A percentile compares a stretch with the other conserved stretches of the same genome.
These are phyloP conservation scores for Lactarius akahatsu DNA, from an alignment of 768 basidiomycete genomes.

Conservation along the genomic window DNA sequence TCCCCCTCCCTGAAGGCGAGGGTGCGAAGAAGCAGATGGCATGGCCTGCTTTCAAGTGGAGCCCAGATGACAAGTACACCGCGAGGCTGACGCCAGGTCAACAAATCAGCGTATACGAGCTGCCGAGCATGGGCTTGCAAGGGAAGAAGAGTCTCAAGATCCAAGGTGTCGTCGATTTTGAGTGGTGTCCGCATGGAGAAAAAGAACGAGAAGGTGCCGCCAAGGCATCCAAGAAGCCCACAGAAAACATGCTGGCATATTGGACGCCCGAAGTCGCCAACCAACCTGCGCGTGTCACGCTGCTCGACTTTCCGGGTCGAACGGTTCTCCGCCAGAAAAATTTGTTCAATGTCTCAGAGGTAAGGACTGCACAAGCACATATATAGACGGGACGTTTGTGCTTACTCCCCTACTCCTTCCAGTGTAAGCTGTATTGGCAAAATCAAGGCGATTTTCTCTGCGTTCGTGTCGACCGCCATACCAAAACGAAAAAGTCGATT, in stretches of 20 bases:
- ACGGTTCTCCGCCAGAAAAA: conserved; percentile 89
- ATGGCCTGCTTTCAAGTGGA: conserved; percentile 98
- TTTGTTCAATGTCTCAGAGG: conserved; percentile 96
- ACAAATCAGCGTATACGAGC: conserved; percentile 95
- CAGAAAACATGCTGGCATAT: conserved; percentile 93
- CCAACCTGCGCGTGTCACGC: conserved; percentile 95
- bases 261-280: conserved; percentile 98
- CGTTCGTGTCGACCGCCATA: conserved; percentile 98
- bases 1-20: conserved; percentile 56
- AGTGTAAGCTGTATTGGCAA: conserved; percentile 99
- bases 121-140: conserved; percentile 89
- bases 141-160: conserved; percentile 98
- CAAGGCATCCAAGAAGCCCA: conserved; percentile 59
- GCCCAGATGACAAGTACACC: conserved; percentile 92
- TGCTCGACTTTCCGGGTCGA: conserved; percentile 85
- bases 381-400: neutral
- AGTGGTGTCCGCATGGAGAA: conserved; percentile 95
- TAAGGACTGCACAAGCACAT: conserved; percentile 39
- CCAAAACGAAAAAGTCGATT: conserved; percentile 83
- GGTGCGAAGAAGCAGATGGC: conserved; percentile 77
- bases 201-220: conserved; percentile 73
- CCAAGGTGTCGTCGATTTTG: conserved; percentile 96
- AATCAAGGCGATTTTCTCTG: conserved; percentile 98
- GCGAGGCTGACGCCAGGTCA: conserved; percentile 86
- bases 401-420: conserved; percentile 24